Evolutionary conservation across 768 basidiomycete species (phyloP), one percentile per base, ranked within the genome.

Genomic region (Peribolospora baueri): DNA sequence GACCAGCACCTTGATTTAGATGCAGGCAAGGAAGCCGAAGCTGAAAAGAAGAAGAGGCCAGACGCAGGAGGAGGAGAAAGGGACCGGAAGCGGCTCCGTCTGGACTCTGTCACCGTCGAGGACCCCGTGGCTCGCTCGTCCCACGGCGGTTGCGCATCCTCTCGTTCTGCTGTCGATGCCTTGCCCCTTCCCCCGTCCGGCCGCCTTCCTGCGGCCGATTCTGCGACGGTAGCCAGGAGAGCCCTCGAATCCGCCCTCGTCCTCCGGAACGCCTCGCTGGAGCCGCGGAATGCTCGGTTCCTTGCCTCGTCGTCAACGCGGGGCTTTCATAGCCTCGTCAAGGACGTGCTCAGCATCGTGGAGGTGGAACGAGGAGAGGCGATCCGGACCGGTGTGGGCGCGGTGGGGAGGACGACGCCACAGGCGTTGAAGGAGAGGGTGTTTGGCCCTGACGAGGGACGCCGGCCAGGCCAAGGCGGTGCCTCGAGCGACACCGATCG

Each of bases 161-260:
- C 25, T 25, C 25, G 25, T 25, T 25, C 25, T 25, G 25, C 25
- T 25, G 25, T 25, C 25, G 25, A 25, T 25, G 25, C 25, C 25
- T 25, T 54, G 37, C 53, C 53, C 7, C 49, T 48, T 54, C n/a
- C 49, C 39, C 53, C 53, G 5, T 48, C 53, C 8, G 46, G 53
- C 49, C 13, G 39, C 49, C 4, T 46, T 54, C 8, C 47, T 54
- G 5, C 39, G 43, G 25, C 47, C 47, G 46, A 48, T 46, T 36
- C 53, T 54, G 9, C 37, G 49, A 56, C 74, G 78, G 37, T 25
- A 25, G 25, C 25, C 25, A 74, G 79, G 57, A 79, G 84, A 63
- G 85, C 87, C n/a, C 70, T 81, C 45, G 84, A 91, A 64, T 82
- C 82, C 2, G 71, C 88, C 47, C 80, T 84, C 59, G 72, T 93